Evolutionary conservation across 352 stramenopile species (phyloP), one percentile per base, ranked within the genome.

Genomic region (Thalassiosira mediterranea): DNA sequence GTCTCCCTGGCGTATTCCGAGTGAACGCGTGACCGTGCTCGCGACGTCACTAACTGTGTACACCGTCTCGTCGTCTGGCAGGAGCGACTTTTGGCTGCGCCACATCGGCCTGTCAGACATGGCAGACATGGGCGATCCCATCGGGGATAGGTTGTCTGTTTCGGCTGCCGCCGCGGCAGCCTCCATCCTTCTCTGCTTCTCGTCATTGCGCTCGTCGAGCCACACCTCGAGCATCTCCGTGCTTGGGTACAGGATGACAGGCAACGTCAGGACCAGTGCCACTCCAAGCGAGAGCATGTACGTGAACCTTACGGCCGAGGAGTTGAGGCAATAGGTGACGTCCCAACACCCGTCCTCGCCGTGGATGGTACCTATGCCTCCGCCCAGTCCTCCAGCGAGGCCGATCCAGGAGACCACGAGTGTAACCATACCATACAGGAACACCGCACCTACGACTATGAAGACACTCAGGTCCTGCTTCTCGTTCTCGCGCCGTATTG

Each of bases 181-280:
- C 31, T 72, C 49, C 28, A 69, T 64, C 38, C 71, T 75, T 32
- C 46, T 76, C 28, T 42, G 48, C 46, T 58, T 61, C 28, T 76
- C 65, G 44, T 81, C 73, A n/a, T 72, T 60, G 15, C 73, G 52
- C 70, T 82, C 66, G 38, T 82, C 73, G 23, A 82, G 53, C 73
- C 66, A 82, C 51, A 83, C 60, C 42, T 83, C 75, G 37, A 83
- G 57, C 67, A 83, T 79, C 60, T 83, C 53, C 26, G 75, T 83
- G 68, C 67, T 79, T 10, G 75, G 75, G 68, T 80, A 83, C 0
- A 83, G 49, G 42, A 83, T 83, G 56, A 83, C 75, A 11, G 75
- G 75, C 10, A 83, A 62, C 46, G 75, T 83, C 62, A 83, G 54
- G n/a, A 83, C 42, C 28, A 83, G 62, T 32, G 75, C 75, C 21